Base-by-base conservation (phyloP, 139 green algal genomes). In the Chlamydomonas sp. region DNA sequence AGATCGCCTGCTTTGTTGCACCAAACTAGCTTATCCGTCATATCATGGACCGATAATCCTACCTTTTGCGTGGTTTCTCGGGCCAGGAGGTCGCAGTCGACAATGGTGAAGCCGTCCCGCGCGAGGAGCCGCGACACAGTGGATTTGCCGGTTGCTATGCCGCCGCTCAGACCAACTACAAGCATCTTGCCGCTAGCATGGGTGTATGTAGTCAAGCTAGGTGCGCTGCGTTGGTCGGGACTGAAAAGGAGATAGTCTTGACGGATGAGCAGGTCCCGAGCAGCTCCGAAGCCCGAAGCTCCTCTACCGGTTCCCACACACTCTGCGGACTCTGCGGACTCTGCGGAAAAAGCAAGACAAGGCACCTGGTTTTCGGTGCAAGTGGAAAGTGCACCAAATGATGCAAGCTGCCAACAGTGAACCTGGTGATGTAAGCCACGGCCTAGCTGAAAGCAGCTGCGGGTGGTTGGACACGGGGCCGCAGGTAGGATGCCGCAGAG, bases 131-230 rank as follows among this genome's bases (percentile, higher is more conserved):
- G 10, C 0, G 93, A 88, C 0, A 96, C 93, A 0, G 95, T 96
- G 78, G 79, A 95, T 71, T 99, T 99, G 16, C 96, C 96, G 9
- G 89, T 93, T 4, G 96, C 96, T 20, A 99, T 99, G 63, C 96
- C 96, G 17, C 96, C 96, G 1, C 94, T 96, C 1, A 99, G 87
- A 0, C 96, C 96, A 0, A 98, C 93, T 1, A 99, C 62, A 4
- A 86, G 83, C 96, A 99, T 98, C 31, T 49, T 49, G 31, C 31
- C 31, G 31, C 31, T 49, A 49, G 31, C 31, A 49, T 49, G 31
- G 31, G 31, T 49, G 31, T 49, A 49, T 49, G 31, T 49, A 49
- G 31, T 49, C 66, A 71, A 71, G 10, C 10, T 14, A 71, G 66
- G 10, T 14, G 10, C 12, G 10, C 66, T 71, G 66, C 9, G 10